Base-by-base conservation (phyloP, 352 stramenopile species). In the Phytophthora fragariaefolia region DNA sequence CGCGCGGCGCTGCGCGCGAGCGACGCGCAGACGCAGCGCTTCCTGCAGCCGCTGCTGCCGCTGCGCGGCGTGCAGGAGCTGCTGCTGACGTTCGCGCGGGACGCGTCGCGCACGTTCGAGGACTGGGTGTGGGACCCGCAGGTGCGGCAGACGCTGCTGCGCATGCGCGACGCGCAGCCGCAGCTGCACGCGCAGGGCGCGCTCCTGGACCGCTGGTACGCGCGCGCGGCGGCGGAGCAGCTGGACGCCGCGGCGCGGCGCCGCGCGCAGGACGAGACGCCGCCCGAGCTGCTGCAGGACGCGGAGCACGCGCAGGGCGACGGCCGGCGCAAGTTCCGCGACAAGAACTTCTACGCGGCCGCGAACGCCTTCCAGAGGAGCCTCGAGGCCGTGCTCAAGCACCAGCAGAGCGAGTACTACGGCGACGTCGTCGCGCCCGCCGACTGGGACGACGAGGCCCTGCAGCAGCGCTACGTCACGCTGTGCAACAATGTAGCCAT, bases 401-500 rank as follows among this genome's bases (percentile, higher is more conserved):
- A 84, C 36, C 71, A 90, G 8, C 34, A 76, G 56, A 76, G 71
- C 38, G 67, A 90, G 20, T 82, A 87, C 27, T 86, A 89, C 34
- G 82, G 73, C 1, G 66, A 74, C 12, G 62, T 22, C 2, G 60
- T 83, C 5, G 64, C 79, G 23, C 52, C 67, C 2, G 15, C 36
- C 0, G 62, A 89, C 18, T 89, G 77, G 80, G 65, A 88, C 20
- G 78, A 89, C 34, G 7, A 50, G 38, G 69, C 67, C 6, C 18
- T 82, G 58, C 64, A 75, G 30, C 58, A 74, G 6, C 57, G 75
- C 17, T 92, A 84, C 45, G 84, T 92, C 32, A 91, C 71, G 51
- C 68, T 91, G 12, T 94, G 87, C 56, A 83, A 71, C 63, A 96
- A 96, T 61, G 61, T 93, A 6, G 85, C 87, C 1, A 76, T 96